Conservation (phyloP, 257 asterid species). For the Eucommia ulmoides region DNA sequence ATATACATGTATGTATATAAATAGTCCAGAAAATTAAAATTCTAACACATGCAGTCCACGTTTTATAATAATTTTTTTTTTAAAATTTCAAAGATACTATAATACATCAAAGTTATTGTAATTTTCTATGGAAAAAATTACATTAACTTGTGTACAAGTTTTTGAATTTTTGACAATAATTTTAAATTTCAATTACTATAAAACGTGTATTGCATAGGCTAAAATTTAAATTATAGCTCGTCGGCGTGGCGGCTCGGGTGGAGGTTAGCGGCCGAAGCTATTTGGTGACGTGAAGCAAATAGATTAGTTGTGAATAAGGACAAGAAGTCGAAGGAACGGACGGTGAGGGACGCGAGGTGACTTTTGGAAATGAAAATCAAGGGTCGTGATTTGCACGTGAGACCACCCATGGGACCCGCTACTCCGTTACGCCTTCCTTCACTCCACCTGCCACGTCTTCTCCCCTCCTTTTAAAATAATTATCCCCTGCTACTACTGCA, state of each 20-base stretch:
- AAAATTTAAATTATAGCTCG: too few species aligned
- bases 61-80: too few species aligned
- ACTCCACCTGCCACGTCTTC: too few species aligned
- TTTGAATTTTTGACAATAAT: neutral
- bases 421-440: conserved; percentile 20
- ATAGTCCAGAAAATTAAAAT: too few species aligned
- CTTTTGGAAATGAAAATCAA: conserved; percentile 13
- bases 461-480: too few species aligned
- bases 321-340: conserved; percentile 10
- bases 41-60: too few species aligned
- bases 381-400: conserved; percentile 19
- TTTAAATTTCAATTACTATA: neutral
- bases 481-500: too few species aligned
- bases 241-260: neutral
- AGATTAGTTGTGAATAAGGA: neutral
- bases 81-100: neutral
- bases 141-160: neutral
- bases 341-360: neutral
- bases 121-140: neutral
- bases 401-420: conserved; percentile 7
- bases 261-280: conserved; percentile 7
- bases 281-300: conserved; percentile 24
- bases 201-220: neutral
- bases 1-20: too few species aligned
- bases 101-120: neutral